These are phyloP conservation scores for Coelastrella sp. DNA, from an alignment of 139 green algal genomes.

Conservation along the genomic window DNA sequence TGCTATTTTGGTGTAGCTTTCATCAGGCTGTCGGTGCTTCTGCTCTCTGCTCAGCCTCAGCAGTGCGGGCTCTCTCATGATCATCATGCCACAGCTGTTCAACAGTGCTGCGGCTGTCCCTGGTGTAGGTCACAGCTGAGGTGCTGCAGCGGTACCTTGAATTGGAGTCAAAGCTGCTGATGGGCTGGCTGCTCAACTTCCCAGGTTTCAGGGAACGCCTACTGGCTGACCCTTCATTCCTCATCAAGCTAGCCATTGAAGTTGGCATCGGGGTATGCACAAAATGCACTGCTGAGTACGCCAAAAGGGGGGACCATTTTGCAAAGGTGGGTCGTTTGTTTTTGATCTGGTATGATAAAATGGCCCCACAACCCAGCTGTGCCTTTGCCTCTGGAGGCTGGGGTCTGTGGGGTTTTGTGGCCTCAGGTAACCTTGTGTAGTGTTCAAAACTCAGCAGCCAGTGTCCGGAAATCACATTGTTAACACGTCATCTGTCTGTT, in stretches of 20 bases:
- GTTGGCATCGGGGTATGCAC: slow-evolving; percentile 94
- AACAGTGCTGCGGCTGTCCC: background rate
- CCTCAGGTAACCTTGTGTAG: too few species aligned
- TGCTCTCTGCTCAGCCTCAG: too few species aligned
- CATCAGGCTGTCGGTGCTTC: too few species aligned
- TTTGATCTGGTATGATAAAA: too few species aligned
- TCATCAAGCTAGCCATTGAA: slow-evolving; percentile 90
- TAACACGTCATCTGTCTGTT: too few species aligned
- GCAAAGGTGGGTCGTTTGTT: slow-evolving; percentile 21
- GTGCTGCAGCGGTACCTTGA: slow-evolving; percentile 84
- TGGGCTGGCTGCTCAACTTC: slow-evolving; percentile 73
- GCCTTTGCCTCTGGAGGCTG: background rate
- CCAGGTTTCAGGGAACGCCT: slow-evolving; percentile 93
- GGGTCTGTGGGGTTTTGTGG: too few species aligned
- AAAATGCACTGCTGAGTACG: slow-evolving; percentile 94
- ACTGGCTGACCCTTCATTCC: slow-evolving; percentile 81
- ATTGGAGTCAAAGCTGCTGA: slow-evolving; percentile 73
- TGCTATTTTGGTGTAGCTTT: too few species aligned
- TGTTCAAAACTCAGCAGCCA: too few species aligned
- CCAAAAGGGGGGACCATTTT: slow-evolving; percentile 69
- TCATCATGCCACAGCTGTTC: background rate
- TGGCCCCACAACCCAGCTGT: background rate
- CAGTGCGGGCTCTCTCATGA: too few species aligned
- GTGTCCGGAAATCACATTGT: too few species aligned
- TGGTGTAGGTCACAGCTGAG: slow-evolving; percentile 56